Base-by-base conservation (phyloP, 1,284 basidiomycete genomes). In the Butyriboletus appendiculatus region DNA sequence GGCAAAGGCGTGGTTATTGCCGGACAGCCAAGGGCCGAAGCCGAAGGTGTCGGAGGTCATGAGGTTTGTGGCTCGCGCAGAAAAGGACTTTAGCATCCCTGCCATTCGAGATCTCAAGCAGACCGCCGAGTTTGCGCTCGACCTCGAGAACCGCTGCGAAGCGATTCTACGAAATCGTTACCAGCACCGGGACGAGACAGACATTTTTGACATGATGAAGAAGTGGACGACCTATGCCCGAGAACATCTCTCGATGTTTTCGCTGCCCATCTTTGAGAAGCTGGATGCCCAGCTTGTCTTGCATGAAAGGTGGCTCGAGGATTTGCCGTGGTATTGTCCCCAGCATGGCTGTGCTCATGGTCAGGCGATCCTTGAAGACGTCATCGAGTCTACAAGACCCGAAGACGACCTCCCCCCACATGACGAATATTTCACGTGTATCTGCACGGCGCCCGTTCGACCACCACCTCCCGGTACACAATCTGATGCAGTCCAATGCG, bases 401-500 rank as follows among this genome's bases (percentile, higher is more conserved):
- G 86, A 90, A 53, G 90, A 92, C 51, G 88, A 92, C 61, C 69
- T 80, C 11, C 88, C 90, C 8, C 89, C 89, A 0, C 75, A 74
- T 10, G 88, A 92, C 65, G 88, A 91, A 69, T 90, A 82, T 68
- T 85, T 88, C 65, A 92, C 90, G 1, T 92, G 90, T 65, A 92
- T 92, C 56, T 92, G 90, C 68, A 83, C 78, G 33, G 70, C 73
- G 5, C 82, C 90, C 16, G 90, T 92, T 39, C 81, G 83, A 24
- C 89, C 88, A 12, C 90, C 89, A 22, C 83, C 84, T 2, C 79
- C 81, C 6, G 88, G 88, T n/a, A 73, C 76, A 12, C 74, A 79
- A 24, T 91, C 90, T 0, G 89, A 92, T 65, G 90, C 90, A 0
- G 90, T 92, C 7, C 90, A 92, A 67, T 92, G 90, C 66, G 90